Percentiles rank a stretch among this genome's conserved stretches.
phyloP scores from a whole-genome alignment of 2,329 filamentous ascomycete genomes.

The Diaporthe citrichinensis region DNA sequence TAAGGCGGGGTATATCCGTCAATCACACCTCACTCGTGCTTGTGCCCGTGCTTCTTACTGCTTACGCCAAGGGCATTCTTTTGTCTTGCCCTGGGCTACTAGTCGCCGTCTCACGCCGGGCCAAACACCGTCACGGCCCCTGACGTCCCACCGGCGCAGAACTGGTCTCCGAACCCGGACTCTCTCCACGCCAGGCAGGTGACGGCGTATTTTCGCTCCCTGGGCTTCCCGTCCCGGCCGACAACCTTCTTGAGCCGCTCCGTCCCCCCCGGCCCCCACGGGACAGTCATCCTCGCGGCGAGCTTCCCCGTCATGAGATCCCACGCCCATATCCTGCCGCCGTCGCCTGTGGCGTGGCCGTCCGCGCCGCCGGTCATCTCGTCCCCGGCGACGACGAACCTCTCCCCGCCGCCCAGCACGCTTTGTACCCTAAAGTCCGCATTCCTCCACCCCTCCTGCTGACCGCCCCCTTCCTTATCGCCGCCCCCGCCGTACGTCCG shows the following conservation, averaged over 20 bases:
- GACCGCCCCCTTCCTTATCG: constrained; percentile 43
- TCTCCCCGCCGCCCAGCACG: constrained; percentile 81
- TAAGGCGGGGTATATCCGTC: neutral
- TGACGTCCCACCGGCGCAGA: constrained; percentile 75
- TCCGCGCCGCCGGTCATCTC: constrained; percentile 65
- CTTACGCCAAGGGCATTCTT: neutral
- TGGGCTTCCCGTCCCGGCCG: constrained; percentile 72
- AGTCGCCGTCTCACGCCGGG: constrained; percentile 28
- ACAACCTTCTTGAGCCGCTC: constrained; percentile 66
- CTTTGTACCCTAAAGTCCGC: constrained; percentile 81
- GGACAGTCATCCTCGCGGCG: constrained; percentile 71
- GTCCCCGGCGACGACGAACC: constrained; percentile 84
- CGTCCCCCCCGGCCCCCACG: constrained; percentile 67
- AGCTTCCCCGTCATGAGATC: constrained; percentile 83
- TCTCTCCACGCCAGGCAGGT: constrained; percentile 76
- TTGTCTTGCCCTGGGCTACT: neutral
- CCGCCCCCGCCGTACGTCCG: constrained; percentile 73
- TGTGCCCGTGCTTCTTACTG: neutral
- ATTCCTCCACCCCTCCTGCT: constrained; percentile 66
- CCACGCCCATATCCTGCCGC: constrained; percentile 82
- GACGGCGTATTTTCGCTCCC: constrained; percentile 70
- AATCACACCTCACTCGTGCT: neutral
- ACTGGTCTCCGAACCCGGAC: constrained; percentile 73
- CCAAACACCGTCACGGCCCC: constrained; percentile 77
- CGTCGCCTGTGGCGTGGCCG: constrained; percentile 55